Base-by-base conservation (phyloP, 768 basidiomycete species). In the Mrakia frigida region DNA sequence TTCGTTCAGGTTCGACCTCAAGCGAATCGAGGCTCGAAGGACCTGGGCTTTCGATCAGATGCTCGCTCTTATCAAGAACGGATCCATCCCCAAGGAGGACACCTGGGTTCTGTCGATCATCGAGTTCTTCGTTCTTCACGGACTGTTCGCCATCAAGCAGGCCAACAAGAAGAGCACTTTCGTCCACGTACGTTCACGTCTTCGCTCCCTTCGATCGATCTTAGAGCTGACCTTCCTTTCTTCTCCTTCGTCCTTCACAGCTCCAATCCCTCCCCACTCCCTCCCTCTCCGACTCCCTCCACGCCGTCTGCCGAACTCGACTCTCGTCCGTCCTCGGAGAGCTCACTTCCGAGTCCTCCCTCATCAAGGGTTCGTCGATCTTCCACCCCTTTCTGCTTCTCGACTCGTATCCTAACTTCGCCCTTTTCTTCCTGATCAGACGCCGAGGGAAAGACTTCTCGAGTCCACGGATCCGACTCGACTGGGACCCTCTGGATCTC, bases 41-140 rank as follows among this genome's bases (percentile, higher is more conserved):
- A 82, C 83, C 37, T 99, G 96, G 96, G 88, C 92, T 43, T 87
- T 92, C 69, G 94, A 97, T 67, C 96, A 98, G 83, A 85, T 97
- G 28, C 86, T 87, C 21, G 87, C 88, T 6, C 88, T 97, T 41
- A 85, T 95, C 79, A 90, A 90, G 59, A 94, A 93, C 81, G 88
- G 89, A 18, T 87, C 88, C 0, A 87, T 95, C 67, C 92, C 83
- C 14, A 94, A 92, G 81, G 86, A 87, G 60, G 94, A 96, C 81
- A 86, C 86, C 50, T 94, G 93, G 90, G 85, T 95, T 28, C 86
- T 87, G 74, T 84, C 86, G 16, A 84, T 94, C 73, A 85, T 98
- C 37, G 89, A 95, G 77, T 97, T 93, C 88, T 85, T 97, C 60
- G 83, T 87, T 77, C 87, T 93, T 10, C 87, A 97, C 77, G 94